Evolutionary conservation across 352 stramenopile genomes (phyloP).

Genomic region (Globisporangium takayamanum): DNA sequence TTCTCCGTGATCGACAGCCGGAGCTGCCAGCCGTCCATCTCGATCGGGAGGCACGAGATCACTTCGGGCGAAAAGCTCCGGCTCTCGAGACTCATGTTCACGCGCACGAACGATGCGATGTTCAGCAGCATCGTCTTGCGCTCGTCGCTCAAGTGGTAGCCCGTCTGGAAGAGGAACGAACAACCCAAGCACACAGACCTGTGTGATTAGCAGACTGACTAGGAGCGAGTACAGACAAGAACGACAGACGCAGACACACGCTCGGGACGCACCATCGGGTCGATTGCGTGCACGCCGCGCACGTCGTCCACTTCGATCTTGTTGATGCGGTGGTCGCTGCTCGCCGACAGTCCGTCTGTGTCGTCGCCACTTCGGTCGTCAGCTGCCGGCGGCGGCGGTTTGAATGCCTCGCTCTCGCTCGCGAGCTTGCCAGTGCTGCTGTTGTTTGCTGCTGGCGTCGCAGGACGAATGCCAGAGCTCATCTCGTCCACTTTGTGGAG

Average conservation of each 20-base stretch:
- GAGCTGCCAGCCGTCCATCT: constrained; percentile 85
- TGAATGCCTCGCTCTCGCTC: constrained; percentile 21
- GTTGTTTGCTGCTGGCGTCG: constrained; percentile 10
- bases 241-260: not conserved
- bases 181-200: not conserved
- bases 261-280: constrained; percentile 20
- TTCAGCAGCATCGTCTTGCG: constrained; percentile 60
- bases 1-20: constrained; percentile 82
- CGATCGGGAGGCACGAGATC: constrained; percentile 81
- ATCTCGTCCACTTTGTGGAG: constrained; percentile 75
- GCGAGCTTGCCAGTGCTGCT: constrained; percentile 23
- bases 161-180: constrained; percentile 20
- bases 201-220: not conserved
- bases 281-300: constrained; percentile 36
- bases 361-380: constrained; percentile 44
- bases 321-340: constrained; percentile 33
- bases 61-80: constrained; percentile 78
- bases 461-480: constrained; percentile 43
- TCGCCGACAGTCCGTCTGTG: constrained; percentile 27
- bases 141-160: constrained; percentile 55
- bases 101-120: constrained; percentile 67
- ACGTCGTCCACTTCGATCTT: constrained; percentile 57
- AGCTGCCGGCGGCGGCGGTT: constrained; percentile 9
- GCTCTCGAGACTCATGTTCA: constrained; percentile 81
- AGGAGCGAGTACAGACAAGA: not conserved